A percentile compares a stretch with the other conserved stretches of the same genome.
These are phyloP conservation scores for Elsinoe australis DNA, from an alignment of 2,329 filamentous ascomycete species.

Conservation along the genomic window DNA sequence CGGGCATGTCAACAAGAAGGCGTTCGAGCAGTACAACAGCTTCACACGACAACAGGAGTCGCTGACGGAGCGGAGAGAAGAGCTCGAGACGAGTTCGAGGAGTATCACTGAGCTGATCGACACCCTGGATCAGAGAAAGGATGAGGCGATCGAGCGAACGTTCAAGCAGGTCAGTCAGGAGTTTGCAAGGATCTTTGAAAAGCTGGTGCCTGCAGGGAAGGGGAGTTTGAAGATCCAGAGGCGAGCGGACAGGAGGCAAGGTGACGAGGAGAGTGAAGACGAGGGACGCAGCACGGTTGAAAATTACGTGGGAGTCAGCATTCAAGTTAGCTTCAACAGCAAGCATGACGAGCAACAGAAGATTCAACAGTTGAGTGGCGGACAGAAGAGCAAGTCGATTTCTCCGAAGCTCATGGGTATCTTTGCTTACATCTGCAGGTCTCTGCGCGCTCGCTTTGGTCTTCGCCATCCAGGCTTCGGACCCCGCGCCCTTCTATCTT, in stretches of 20 bases:
- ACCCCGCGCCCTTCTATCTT: conserved; percentile 96
- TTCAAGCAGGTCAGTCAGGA: conserved; percentile 97
- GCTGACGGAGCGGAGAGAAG: conserved; percentile 72
- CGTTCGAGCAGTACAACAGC: conserved; percentile 96
- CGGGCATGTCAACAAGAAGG: conserved; percentile 98
- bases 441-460: conserved; percentile 94
- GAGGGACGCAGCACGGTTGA: conserved; percentile 57
- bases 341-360: conserved; percentile 97
- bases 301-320: conserved; percentile 93
- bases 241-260: conserved; percentile 65
- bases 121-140: conserved; percentile 88
- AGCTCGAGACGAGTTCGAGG: conserved; percentile 75
- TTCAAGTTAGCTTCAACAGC: conserved; percentile 96
- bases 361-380: conserved; percentile 93
- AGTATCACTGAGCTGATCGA: conserved; percentile 90
- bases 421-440: conserved; percentile 44
- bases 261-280: conserved; percentile 46
- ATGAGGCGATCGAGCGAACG: conserved; percentile 94
- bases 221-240: conserved; percentile 89
- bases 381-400: conserved; percentile 75
- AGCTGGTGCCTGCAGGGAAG: conserved; percentile 86
- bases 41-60: conserved; percentile 89
- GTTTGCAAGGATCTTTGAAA: conserved; percentile 87
- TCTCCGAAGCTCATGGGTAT: conserved; percentile 20
- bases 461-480: conserved; percentile 96